A percentile compares a stretch with the other conserved stretches of the same genome.
phyloP scores from a whole-genome alignment of 371 early-diverging fungal species.

The Apophysomyces elegans region DNA sequence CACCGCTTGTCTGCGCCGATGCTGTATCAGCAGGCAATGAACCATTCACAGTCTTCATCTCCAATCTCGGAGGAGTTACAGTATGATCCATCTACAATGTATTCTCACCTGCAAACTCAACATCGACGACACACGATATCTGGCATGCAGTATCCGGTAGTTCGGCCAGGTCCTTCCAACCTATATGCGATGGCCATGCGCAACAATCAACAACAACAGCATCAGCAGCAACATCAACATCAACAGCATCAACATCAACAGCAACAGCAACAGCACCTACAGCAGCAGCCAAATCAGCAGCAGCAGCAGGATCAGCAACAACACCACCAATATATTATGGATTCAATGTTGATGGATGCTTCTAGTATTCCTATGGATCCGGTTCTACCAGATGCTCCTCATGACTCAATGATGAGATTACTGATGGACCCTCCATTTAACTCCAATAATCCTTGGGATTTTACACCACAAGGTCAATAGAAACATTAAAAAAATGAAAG shows the following conservation, averaged over 20 bases:
- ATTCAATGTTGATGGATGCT: conserved; percentile 25
- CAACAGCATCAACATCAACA: conserved; percentile 13
- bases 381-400: conserved; percentile 34
- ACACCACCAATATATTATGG: conserved; percentile 7
- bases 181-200: conserved; percentile 30
- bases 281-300: conserved; percentile 12
- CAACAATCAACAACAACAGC: conserved; percentile 25
- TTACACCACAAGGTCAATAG: conserved; percentile 1
- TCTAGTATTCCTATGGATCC: conserved; percentile 40
- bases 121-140: conserved; percentile 27
- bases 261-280: conserved; percentile 7
- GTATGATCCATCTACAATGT: not conserved
- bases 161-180: conserved; percentile 13
- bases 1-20: conserved; percentile 6
- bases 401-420: conserved; percentile 49
- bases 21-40: conserved; percentile 1
- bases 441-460: conserved; percentile 6
- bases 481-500: not conserved
- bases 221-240: conserved; percentile 13
- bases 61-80: not conserved
- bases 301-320: conserved; percentile 14
- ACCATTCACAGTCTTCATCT: not conserved
- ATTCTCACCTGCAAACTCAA: conserved; percentile 10
- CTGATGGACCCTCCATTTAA: conserved; percentile 24
- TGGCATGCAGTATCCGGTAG: conserved; percentile 9